phyloP scores from a whole-genome alignment of 345 rosid genomes.

The Leavenworthia alabamica region DNA sequence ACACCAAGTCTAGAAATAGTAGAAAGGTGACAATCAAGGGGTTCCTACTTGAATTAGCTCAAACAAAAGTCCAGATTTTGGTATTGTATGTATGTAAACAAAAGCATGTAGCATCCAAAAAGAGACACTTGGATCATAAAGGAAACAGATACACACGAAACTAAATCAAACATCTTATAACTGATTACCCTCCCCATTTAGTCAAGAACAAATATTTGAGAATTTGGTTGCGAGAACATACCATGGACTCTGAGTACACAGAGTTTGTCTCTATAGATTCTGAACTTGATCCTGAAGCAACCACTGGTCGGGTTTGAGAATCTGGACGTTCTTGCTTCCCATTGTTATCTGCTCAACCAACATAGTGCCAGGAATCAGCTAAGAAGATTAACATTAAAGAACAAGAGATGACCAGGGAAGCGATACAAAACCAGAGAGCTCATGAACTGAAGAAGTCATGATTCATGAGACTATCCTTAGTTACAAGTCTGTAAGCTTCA shows the following conservation, averaged over 20 bases:
- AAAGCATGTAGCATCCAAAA: neutral
- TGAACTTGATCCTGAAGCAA: slow-evolving; percentile 42
- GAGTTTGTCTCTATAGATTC: slow-evolving; percentile 47
- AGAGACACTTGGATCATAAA: neutral
- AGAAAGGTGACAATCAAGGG: neutral
- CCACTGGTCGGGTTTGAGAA: slow-evolving; percentile 37
- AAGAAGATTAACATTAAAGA: neutral
- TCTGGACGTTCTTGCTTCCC: slow-evolving; percentile 61
- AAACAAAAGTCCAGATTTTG: neutral
- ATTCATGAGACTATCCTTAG: slow-evolving; percentile 20
- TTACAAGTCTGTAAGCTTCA: neutral
- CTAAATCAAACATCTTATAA: neutral
- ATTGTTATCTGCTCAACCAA: slow-evolving; percentile 45
- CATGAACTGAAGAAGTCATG: slow-evolving; percentile 35
- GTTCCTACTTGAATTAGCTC: neutral
- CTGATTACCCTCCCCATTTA: neutral
- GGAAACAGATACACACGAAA: neutral
- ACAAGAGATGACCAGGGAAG: neutral
- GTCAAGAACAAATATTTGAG: neutral
- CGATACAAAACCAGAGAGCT: slow-evolving; percentile 29
- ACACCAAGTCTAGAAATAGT: neutral
- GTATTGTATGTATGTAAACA: neutral
- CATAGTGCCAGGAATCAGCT: neutral
- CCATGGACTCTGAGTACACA: slow-evolving; percentile 55
- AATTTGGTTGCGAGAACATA: slow-evolving; percentile 25